Base-by-base conservation (phyloP, 345 rosid species). In the Eutrema heterophyllum region DNA sequence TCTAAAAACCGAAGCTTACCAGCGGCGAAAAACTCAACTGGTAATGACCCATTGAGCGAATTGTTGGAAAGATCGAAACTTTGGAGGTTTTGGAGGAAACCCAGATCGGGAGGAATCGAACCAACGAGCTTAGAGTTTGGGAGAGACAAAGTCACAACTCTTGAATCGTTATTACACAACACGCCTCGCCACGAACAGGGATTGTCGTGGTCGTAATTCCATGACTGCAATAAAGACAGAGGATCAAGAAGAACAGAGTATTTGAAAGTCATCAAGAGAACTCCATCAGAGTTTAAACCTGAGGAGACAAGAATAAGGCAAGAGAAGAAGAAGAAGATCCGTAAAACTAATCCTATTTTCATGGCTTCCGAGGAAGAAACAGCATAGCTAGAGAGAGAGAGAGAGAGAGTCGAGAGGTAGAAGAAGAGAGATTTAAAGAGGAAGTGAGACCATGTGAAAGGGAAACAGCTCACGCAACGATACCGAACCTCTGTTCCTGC, bases 171-270 rank as follows among this genome's bases (percentile, higher is more conserved):
- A 14, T 68, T 52, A 65, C 98, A 94, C 45, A 80, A 57, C 49
- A 95, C 93, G 38, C 99, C 97, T 54, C 76, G 64, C 99, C 99
- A 95, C 0, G 84, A 85, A 81, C 97, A 92, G 3, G 99, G 97
- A 56, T 83, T 86, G 76, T 79, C 76, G 76, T 85, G 89, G 50
- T 53, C 24, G 83, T 60, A 72, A 60, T 44, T 87, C 99, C 99
- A 95, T 81, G 59, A 76, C 16, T 76, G 69, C 38, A 91, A 79
- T n/a, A 38, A 87, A n/a, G 44, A 51, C n/a, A 86, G 77, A 26
- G 99, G 97, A 75, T 94, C 99, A 27, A 70, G 77, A 55, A 82
- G 56, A 74, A 91, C 72, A n/a, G 93, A 87, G 78, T 63, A 75
- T 74, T 85, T 89, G 78, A 94, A 86, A 77, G 88, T 91, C 64